Percentiles rank a stretch among this genome's conserved stretches.
These are phyloP conservation scores for Aspergillus pseudoglaucus DNA, from an alignment of 2,329 filamentous ascomycete genomes.

Conservation along the genomic window DNA sequence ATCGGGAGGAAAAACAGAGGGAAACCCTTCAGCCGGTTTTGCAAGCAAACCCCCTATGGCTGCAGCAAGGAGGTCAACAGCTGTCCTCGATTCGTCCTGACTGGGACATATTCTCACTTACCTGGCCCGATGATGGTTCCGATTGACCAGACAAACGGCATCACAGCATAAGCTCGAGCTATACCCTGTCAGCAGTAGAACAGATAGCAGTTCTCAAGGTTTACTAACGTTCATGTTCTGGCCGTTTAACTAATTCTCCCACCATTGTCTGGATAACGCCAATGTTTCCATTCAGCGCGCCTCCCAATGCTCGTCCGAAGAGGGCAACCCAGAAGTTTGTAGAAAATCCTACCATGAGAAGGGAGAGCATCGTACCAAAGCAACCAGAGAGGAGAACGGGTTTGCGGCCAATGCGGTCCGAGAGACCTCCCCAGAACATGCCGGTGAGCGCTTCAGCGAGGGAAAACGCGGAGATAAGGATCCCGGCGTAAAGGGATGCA, in stretches of 20 bases:
- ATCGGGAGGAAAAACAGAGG: slow-evolving; percentile 58
- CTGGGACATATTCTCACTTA: slow-evolving; percentile 11
- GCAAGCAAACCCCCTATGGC: slow-evolving; percentile 83
- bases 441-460: slow-evolving; percentile 76
- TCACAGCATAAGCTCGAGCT: slow-evolving; percentile 81
- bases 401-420: slow-evolving; percentile 76
- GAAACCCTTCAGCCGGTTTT: slow-evolving; percentile 68
- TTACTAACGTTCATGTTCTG: slow-evolving; percentile 74
- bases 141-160: slow-evolving; percentile 91
- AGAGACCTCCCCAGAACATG: slow-evolving; percentile 81
- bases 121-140: slow-evolving; percentile 78
- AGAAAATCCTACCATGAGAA: slow-evolving; percentile 76
- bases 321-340: slow-evolving; percentile 79
- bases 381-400: slow-evolving; percentile 78
- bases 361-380: slow-evolving; percentile 71
- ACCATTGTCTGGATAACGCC: slow-evolving; percentile 92
- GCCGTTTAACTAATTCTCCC: slow-evolving; percentile 73
- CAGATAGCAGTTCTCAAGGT: not conserved
- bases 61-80: slow-evolving; percentile 10
- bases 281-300: slow-evolving; percentile 84
- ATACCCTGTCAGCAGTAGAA: slow-evolving; percentile 6
- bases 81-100: not conserved
- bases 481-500: slow-evolving; percentile 80
- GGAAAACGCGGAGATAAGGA: slow-evolving; percentile 81
- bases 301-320: slow-evolving; percentile 67